A percentile compares a stretch with the other conserved stretches of the same genome.
These are phyloP conservation scores for Phyllosticta citriasiana DNA, from an alignment of 2,329 filamentous ascomycete genomes.

Conservation along the genomic window DNA sequence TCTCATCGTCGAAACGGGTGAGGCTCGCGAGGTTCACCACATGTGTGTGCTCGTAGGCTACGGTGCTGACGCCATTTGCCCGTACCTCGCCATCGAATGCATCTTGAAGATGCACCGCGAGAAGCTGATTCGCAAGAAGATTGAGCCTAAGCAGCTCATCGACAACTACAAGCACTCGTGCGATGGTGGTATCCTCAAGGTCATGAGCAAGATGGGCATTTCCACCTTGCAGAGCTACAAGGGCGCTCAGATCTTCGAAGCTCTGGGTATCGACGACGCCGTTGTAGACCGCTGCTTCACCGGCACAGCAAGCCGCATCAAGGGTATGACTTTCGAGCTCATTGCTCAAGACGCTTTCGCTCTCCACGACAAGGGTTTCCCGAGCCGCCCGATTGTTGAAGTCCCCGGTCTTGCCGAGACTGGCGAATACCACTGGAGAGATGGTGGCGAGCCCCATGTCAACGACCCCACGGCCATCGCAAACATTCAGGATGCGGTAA, in stretches of 20 bases:
- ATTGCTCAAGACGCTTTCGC: slow-evolving; percentile 92
- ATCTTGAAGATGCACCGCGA: slow-evolving; percentile 95
- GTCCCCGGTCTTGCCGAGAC: slow-evolving; percentile 80
- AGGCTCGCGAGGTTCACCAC: slow-evolving; percentile 94
- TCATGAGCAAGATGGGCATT: slow-evolving; percentile 99
- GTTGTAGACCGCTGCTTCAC: slow-evolving; percentile 93
- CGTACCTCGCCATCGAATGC: slow-evolving; percentile 91
- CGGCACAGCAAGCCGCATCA: slow-evolving; percentile 87
- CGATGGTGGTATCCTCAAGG: slow-evolving; percentile 92
- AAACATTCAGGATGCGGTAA: slow-evolving; percentile 92
- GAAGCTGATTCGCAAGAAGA: slow-evolving; percentile 81
- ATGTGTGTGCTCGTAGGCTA: slow-evolving; percentile 98
- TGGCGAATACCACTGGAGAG: slow-evolving; percentile 96
- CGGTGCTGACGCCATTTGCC: slow-evolving; percentile 87
- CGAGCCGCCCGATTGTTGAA: slow-evolving; percentile 64
- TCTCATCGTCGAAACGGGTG: slow-evolving; percentile 81
- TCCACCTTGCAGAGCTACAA: slow-evolving; percentile 95
- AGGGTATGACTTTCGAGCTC: slow-evolving; percentile 84
- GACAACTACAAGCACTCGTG: slow-evolving; percentile 96
- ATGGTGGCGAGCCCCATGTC: slow-evolving; percentile 88
- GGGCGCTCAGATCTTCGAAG: slow-evolving; percentile 95
- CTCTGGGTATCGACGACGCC: slow-evolving; percentile 80
- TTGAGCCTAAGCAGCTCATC: slow-evolving; percentile 72
- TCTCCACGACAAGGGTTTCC: slow-evolving; percentile 89
- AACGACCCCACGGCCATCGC: slow-evolving; percentile 93